Base-by-base conservation (phyloP, 306 rosid species). In the Quercus agrifolia region DNA sequence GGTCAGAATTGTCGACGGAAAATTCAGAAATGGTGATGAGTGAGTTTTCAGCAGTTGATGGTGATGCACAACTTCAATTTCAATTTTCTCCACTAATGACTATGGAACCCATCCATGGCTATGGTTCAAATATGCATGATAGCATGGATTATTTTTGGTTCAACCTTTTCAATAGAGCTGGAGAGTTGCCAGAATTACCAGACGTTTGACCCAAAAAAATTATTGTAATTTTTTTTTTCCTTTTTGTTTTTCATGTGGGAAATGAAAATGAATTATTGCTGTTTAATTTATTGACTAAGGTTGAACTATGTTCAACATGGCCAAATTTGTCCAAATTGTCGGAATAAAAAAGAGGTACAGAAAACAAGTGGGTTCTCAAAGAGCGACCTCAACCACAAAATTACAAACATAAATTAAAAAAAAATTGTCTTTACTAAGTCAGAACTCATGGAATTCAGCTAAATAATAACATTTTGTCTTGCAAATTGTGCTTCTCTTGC, bases 81-180 rank as follows among this genome's bases (percentile, higher is more conserved):
- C 74, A 83, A 4, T 56, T 80, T 14, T 81, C 86, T 83, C 79
- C 83, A 8, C 18, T 74, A 54, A 68, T 68, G 72, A 55, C 11
- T 6, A 71, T 71, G 33, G 86, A 64, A 2, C 74, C 61, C 51
- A 74, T 28, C 4, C 54, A 66, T 35, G 84, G 68, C 56, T 79
- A 46, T 5, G 76, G 70, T 83, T 77, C 83, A 4, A 75, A 73
- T 54, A 64, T 63, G 78, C 38, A 83, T 30, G 81, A 82, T 33
- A 82, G 46, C 70, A 74, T 86, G 91, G 90, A 92, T 4, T 90
- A 92, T 4, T 92, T 92, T 79, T 92, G 97, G 98, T 80, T 71
- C 51, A 75, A 91, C 67, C 69, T 87, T 77, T 89, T 89, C 71
- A 73, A 81, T 0, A 76, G 87, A 80, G 86, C 92, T 18, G 97